These are phyloP conservation scores for Zasmidium citrigriseum DNA, from an alignment of 2,329 filamentous ascomycete genomes.

Conservation along the genomic window DNA sequence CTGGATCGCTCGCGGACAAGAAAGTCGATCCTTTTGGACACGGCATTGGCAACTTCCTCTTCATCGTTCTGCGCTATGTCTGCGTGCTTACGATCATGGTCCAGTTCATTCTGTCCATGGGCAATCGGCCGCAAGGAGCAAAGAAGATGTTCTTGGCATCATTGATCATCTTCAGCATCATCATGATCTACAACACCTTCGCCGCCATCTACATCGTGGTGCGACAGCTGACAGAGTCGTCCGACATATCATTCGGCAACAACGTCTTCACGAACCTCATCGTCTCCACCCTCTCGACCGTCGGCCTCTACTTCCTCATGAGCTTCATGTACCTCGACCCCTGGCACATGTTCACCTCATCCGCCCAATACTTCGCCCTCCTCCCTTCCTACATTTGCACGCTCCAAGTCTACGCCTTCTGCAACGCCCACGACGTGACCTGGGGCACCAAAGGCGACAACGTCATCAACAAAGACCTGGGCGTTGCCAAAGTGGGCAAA, in stretches of 20 bases:
- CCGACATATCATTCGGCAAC: conserved; percentile 65
- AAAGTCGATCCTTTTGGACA: conserved; percentile 89
- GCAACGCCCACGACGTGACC: conserved; percentile 97
- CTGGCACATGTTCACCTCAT: conserved; percentile 97
- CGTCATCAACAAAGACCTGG: conserved; percentile 87
- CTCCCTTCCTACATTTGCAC: conserved; percentile 95
- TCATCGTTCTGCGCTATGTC: conserved; percentile 80
- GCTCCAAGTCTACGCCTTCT: conserved; percentile 96
- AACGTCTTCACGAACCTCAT: conserved; percentile 96
- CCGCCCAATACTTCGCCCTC: conserved; percentile 87
- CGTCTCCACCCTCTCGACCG: conserved; percentile 81
- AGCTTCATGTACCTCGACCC: conserved; percentile 95
- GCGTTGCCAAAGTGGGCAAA: conserved; percentile 70
- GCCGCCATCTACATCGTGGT: conserved; percentile 86
- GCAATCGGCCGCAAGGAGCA: conserved; percentile 92
- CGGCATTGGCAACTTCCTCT: conserved; percentile 79
- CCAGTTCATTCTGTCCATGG: conserved; percentile 95
- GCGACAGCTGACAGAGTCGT: conserved; percentile 63
- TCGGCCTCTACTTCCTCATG: conserved; percentile 95
- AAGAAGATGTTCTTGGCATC: conserved; percentile 85
- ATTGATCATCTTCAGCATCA: conserved; percentile 87
- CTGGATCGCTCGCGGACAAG: conserved; percentile 80
- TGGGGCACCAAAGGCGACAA: conserved; percentile 99
- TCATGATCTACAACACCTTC: conserved; percentile 96
- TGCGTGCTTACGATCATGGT: conserved; percentile 86